Percentiles rank a stretch among this genome's conserved stretches.
Conservation (phyloP, 78 protist genomes). For the Dictyostelium purpureum region DNA sequence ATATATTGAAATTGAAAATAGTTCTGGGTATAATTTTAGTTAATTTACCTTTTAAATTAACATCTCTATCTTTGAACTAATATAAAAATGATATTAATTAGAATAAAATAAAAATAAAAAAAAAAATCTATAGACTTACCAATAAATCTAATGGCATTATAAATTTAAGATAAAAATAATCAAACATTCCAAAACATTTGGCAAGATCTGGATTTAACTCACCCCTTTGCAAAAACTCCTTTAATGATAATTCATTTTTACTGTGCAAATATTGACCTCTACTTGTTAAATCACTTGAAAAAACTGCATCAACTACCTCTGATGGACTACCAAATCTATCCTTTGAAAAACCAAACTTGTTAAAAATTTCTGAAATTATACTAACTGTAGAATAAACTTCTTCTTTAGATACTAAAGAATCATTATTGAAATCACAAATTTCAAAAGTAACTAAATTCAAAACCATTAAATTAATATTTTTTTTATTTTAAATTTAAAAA, state of each 20-base stretch:
- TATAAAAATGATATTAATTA: not conserved
- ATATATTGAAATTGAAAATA: slow-evolving; percentile 15
- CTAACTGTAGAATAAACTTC: slow-evolving; percentile 16
- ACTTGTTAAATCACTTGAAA: slow-evolving; percentile 5
- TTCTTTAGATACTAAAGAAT: slow-evolving; percentile 33
- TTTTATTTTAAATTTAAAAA: not conserved
- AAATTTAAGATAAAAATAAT: slow-evolving; percentile 34
- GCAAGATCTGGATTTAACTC: not conserved
- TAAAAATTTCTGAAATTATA: not conserved
- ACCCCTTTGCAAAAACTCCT: slow-evolving; percentile 34
- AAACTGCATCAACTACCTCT: slow-evolving; percentile 6
- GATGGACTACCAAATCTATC: slow-evolving; percentile 21
- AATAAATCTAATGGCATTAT: slow-evolving; percentile 30
- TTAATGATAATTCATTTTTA: slow-evolving; percentile 15
- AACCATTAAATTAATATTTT: not conserved
- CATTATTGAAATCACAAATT: slow-evolving; percentile 62
- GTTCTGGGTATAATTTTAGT: slow-evolving; percentile 40
- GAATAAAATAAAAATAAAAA: not conserved
- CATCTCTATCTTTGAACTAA: not conserved
- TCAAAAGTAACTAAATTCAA: slow-evolving; percentile 29
- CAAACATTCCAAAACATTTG: slow-evolving; percentile 74
- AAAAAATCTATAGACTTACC: not conserved
- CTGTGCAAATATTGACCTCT: slow-evolving; percentile 23
- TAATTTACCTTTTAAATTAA: slow-evolving; percentile 3
- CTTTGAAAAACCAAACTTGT: not conserved